Conservation (phyloP, 106 monocot genomes). For the Acorus gramineus region DNA sequence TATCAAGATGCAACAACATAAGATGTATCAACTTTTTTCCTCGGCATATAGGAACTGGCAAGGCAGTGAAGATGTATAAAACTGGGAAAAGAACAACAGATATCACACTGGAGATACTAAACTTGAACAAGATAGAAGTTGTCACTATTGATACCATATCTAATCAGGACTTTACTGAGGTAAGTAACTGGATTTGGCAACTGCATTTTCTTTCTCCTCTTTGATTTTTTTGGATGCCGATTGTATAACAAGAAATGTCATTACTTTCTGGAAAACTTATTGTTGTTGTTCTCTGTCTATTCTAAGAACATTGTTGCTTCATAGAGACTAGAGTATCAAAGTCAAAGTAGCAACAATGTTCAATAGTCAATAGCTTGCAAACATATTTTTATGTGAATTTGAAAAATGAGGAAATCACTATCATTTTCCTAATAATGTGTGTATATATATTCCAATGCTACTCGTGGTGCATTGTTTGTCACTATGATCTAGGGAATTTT, state of each 20-base stretch:
- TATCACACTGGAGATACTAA: conserved; percentile 67
- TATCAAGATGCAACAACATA: not conserved
- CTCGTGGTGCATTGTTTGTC: no score
- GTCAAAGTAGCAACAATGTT: no score
- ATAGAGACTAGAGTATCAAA: no score
- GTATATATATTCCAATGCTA: no score
- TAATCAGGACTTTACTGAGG: conserved; percentile 99
- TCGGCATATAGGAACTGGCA: conserved; percentile 48
- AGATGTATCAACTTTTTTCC: conserved; percentile 1
- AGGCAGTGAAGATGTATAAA: conserved; percentile 58
- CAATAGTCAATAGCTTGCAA: no score
- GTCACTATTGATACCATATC: conserved; percentile 75
- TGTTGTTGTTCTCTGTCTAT: no score
- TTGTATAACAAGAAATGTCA: not conserved
- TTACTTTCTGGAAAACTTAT: no score
- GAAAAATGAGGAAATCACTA: no score
- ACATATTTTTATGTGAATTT: no score
- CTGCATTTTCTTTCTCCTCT: not conserved
- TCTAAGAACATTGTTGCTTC: no score
- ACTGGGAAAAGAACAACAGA: conserved; percentile 84
- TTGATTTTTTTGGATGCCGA: not conserved
- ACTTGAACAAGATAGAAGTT: conserved; percentile 77
- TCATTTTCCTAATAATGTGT: no score
- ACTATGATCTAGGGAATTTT: no score
- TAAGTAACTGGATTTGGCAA: conserved; percentile 8